Evolutionary conservation across 306 rosid genomes (phyloP).

Genomic region (Notholithocarpus densiflorus): DNA sequence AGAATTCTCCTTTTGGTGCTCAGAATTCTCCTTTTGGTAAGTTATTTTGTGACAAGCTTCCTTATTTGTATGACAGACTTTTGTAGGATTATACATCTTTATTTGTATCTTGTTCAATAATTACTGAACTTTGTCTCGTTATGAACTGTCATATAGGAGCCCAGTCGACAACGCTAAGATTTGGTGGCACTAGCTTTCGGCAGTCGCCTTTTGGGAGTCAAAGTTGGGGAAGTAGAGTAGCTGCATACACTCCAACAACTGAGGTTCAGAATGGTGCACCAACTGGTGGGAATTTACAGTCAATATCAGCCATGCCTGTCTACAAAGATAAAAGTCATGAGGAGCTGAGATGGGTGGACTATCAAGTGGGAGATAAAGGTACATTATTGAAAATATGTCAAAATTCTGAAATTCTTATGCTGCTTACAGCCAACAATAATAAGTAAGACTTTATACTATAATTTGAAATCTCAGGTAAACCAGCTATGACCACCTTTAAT

Average conservation of each 20-base stretch:
- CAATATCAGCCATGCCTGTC: constrained; percentile 87
- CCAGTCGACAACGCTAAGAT: constrained; percentile 56
- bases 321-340: constrained; percentile 95
- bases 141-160: constrained; percentile 47
- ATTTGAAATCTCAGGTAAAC: constrained; percentile 66
- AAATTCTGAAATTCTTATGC: neutral
- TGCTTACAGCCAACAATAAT: neutral
- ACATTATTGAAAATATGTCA: neutral
- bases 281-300: constrained; percentile 64
- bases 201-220: constrained; percentile 70
- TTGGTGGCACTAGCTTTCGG: constrained; percentile 60
- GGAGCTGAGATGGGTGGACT: constrained; percentile 98
- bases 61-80: neutral
- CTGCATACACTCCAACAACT: constrained; percentile 64
- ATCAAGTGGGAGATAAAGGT: constrained; percentile 95
- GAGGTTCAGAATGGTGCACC: constrained; percentile 64
- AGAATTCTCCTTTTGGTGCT: constrained; percentile 62
- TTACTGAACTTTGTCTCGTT: constrained; percentile 4
- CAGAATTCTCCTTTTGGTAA: constrained; percentile 51
- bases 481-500: constrained; percentile 46
- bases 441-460: constrained; percentile 3
- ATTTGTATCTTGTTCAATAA: neutral
- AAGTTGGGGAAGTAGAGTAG: constrained; percentile 80
- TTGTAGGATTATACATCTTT: neutral
- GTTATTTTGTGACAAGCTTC: neutral